These are phyloP conservation scores for Antarctomyces pellizariae DNA, from an alignment of 495 filamentous ascomycete species.

Conservation along the genomic window DNA sequence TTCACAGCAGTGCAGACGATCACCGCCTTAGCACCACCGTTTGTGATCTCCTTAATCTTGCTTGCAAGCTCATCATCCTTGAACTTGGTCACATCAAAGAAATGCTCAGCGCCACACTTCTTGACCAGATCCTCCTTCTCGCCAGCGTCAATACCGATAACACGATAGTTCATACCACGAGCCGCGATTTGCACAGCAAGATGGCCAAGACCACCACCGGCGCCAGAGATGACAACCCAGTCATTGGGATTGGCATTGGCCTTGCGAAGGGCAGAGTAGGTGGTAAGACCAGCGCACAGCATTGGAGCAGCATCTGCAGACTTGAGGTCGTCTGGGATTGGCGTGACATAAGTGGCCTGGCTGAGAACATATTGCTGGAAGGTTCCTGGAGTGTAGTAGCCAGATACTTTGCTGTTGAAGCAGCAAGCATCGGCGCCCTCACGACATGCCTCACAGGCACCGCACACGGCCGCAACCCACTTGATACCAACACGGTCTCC, in stretches of 20 bases:
- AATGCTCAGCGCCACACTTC: constrained; percentile 39
- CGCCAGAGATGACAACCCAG: constrained; percentile 41
- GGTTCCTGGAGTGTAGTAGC: constrained; percentile 33
- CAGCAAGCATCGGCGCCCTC: constrained; percentile 34
- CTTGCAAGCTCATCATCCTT: constrained; percentile 21
- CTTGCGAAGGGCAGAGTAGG: constrained; percentile 33
- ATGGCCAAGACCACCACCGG: constrained; percentile 44
- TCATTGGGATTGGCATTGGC: constrained; percentile 32
- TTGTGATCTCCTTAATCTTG: constrained; percentile 30
- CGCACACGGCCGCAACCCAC: constrained; percentile 23
- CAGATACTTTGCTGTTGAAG: constrained; percentile 28
- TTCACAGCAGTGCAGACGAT: constrained; percentile 42
- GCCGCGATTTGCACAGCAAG: constrained; percentile 39
- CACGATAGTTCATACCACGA: constrained; percentile 37
- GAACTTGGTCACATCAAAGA: constrained; percentile 41
- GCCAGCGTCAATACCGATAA: constrained; percentile 45
- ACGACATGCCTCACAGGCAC: constrained; percentile 22
- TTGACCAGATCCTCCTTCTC: constrained; percentile 35
- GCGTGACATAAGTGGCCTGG: constrained; percentile 42
- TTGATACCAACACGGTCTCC: constrained; percentile 45
- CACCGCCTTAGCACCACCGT: constrained; percentile 39
- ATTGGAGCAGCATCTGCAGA: constrained; percentile 39
- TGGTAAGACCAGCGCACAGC: constrained; percentile 36
- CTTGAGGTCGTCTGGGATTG: constrained; percentile 35
- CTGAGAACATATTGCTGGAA: constrained; percentile 51